Conservation (phyloP, 164 flowering plant genomes). For the Taxillus chinensis region DNA sequence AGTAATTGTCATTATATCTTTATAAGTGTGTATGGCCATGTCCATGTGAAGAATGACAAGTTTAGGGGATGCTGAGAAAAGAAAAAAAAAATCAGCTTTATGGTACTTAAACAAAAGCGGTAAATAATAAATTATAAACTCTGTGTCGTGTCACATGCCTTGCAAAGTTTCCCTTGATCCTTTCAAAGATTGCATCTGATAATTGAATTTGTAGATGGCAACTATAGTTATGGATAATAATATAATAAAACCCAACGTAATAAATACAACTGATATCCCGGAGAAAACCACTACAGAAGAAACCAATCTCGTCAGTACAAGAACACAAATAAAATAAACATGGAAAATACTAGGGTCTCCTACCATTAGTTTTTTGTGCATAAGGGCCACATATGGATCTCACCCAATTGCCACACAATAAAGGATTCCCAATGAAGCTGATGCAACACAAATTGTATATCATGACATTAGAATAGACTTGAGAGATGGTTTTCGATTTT, state of each 20-base stretch:
- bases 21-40: constrained; percentile 77
- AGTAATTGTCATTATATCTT: constrained; percentile 81
- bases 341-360: not conserved
- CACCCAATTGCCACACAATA: constrained; percentile 74
- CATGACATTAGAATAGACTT: not conserved
- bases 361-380: constrained; percentile 52
- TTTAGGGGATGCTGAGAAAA: constrained; percentile 52
- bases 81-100: not conserved
- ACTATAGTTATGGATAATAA: constrained; percentile 44
- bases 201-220: constrained; percentile 57
- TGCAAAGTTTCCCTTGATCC: constrained; percentile 28
- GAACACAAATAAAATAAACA: not conserved
- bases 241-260: constrained; percentile 48
- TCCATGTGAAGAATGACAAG: constrained; percentile 89
- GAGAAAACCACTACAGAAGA: constrained; percentile 42
- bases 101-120: too few relatives aligned
- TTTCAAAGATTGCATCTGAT: constrained; percentile 26
- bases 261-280: constrained; percentile 46
- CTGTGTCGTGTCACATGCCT: constrained; percentile 24
- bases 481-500: too few relatives aligned
- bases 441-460: not conserved
- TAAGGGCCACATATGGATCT: constrained; percentile 58
- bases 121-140: too few relatives aligned
- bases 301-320: not conserved
- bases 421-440: constrained; percentile 81